Evolutionary conservation across 352 stramenopile species (phyloP), one percentile per base, ranked within the genome.

Genomic region (Elongisporangium anandrum): DNA sequence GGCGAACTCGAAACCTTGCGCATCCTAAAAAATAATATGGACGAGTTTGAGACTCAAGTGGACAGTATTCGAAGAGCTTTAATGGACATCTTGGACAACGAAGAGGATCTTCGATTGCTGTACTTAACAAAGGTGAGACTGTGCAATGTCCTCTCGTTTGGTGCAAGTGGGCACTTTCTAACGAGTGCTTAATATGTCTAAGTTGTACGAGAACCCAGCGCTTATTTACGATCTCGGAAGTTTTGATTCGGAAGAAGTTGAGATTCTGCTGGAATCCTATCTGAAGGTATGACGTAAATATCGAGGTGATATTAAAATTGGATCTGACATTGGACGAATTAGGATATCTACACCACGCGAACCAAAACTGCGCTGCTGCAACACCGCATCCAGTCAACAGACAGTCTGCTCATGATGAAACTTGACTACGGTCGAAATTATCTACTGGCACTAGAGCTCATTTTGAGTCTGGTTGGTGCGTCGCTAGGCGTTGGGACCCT

Each of bases 331-430:
- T n/a, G n/a, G n/a, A n/a, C n/a, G n/a, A n/a, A n/a, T 3, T 70
- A 87, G 55, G 77, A 90, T 51, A 87, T 88, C 51, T 74, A 84
- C 63, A 77, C 81, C 4, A 88, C 77, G 24, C 76, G 80, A 24
- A 88, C 82, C 41, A 88, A 90, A 59, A 79, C 77, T 24, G 66
- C 73, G 1, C 52, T 92, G 24, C 68, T 92, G 54, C 76, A 90
- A 52, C 74, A 87, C 48, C 81, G 81, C 21, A 92, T 92, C 60
- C 67, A 74, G 15, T 88, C 82, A 59, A 92, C 81, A 0, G 81
- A 92, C 57, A 88, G 75, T 47, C 64, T 90, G 4, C 69, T 89
- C 56, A 89, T 83, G 77, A 69, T 87, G 57, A 83, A 89, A 59
- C 73, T 89, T 54, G 79, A 89, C 68, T 79, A 75, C 38, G 73